These are phyloP conservation scores for Haematococcus sp. DNA, from an alignment of 139 green algal species.

Conservation along the genomic window DNA sequence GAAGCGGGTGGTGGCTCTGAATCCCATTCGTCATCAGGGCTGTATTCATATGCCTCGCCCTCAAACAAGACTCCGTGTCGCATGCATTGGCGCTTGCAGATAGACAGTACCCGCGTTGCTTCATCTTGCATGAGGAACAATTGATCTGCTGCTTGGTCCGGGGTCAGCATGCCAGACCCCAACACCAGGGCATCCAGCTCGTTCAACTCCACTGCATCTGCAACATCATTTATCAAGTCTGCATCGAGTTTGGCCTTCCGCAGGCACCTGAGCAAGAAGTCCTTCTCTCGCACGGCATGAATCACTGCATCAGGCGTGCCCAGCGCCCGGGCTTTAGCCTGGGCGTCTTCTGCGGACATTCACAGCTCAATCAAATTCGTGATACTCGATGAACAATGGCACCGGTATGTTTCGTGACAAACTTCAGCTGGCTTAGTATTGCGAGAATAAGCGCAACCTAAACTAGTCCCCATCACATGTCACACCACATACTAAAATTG, in stretches of 20 bases:
- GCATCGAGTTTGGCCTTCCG: constrained; percentile 27
- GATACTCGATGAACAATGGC: no score
- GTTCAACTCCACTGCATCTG: constrained; percentile 37
- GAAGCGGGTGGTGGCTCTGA: not conserved
- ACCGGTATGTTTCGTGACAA: no score
- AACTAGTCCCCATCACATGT: no score
- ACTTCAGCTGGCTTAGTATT: no score
- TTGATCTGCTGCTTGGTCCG: constrained; percentile 23
- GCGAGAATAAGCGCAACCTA: no score
- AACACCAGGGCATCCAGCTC: constrained; percentile 34
- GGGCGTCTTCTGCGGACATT: no score
- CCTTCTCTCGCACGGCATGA: not conserved
- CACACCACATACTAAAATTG: no score
- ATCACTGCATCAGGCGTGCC: not conserved
- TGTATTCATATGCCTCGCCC: constrained; percentile 5
- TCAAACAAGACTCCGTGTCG: constrained; percentile 36
- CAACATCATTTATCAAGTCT: constrained; percentile 35
- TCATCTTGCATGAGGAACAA: constrained; percentile 46
- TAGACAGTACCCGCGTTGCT: constrained; percentile 14
- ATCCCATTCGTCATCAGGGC: constrained; percentile 10
- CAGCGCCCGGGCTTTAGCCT: not conserved
- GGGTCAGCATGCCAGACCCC: constrained; percentile 16
- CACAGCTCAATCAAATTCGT: no score
- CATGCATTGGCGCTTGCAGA: constrained; percentile 34
- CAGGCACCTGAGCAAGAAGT: constrained; percentile 30